These are phyloP conservation scores for Gigaspora rosea DNA, from an alignment of 192 early-diverging fungal species.

Conservation along the genomic window DNA sequence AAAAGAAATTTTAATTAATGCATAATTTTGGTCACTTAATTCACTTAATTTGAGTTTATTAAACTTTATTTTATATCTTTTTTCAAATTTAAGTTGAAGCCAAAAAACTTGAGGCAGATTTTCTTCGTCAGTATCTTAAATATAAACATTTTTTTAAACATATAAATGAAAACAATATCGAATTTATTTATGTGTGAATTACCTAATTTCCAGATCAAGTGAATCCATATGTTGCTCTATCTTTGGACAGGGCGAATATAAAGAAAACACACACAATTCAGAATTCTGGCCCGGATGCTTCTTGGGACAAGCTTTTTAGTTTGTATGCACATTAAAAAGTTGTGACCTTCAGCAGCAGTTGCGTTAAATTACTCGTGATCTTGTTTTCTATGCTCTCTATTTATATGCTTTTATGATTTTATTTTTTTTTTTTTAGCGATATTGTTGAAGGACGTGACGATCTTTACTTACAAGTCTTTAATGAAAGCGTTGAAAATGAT, in stretches of 20 bases:
- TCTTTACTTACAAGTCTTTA: conserved; percentile 10
- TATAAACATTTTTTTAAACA: neutral
- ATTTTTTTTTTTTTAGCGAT: neutral
- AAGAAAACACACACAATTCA: conserved; percentile 5
- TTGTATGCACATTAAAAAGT: neutral
- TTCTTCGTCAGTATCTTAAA: neutral
- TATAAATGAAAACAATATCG: neutral
- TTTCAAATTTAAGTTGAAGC: conserved; percentile 2
- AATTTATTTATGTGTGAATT: neutral
- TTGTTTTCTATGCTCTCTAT: neutral
- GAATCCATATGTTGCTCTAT: conserved; percentile 15
- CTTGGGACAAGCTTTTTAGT: neutral
- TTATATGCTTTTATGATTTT: neutral
- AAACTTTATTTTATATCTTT: neutral
- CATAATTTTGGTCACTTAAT: neutral
- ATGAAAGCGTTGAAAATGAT: neutral
- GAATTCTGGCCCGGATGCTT: neutral
- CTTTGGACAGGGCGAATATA: conserved; percentile 12
- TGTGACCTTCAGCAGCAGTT: neutral
- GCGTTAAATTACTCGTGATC: too few species aligned
- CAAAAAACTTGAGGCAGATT: conserved; percentile 7
- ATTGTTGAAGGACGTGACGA: conserved; percentile 1
- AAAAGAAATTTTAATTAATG: neutral
- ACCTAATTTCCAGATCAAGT: neutral
- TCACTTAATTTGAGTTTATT: neutral